A percentile compares a stretch with the other conserved stretches of the same genome.
phyloP scores from a whole-genome alignment of 306 rosid genomes.

The Lotus japonicus region DNA sequence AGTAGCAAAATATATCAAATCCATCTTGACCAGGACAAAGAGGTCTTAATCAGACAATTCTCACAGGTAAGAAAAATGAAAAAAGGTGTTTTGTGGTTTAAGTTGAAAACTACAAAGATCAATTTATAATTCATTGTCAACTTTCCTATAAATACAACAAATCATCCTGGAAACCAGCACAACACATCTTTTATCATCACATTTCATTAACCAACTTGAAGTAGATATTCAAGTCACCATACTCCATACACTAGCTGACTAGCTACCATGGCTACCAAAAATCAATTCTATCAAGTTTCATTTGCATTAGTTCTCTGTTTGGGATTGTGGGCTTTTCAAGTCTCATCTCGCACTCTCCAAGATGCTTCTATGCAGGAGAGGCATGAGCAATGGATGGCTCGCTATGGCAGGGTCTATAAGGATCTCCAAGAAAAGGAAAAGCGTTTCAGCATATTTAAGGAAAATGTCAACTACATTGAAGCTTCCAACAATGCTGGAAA shows the following conservation, averaged over 20 bases:
- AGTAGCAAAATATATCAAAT: too few species aligned
- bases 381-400: constrained; percentile 31
- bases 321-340: constrained; percentile 22
- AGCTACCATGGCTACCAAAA: constrained; percentile 15
- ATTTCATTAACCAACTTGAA: neutral
- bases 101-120: neutral
- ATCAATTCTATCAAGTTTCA: neutral
- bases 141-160: neutral
- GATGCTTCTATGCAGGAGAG: constrained; percentile 26
- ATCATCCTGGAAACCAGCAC: neutral
- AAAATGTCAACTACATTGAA: constrained; percentile 27
- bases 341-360: constrained; percentile 26
- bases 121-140: neutral
- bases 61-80: neutral
- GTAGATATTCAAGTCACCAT: neutral
- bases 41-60: neutral
- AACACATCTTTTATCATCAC: neutral
- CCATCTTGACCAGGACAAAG: neutral
- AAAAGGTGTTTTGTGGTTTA: neutral
- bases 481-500: constrained; percentile 17
- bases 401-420: constrained; percentile 10
- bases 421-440: constrained; percentile 13
- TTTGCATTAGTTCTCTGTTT: constrained; percentile 19
- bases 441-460: constrained; percentile 28
- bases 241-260: neutral